A percentile compares a stretch with the other conserved stretches of the same genome.
Conservation (phyloP, 139 green algal species). For the Gonium pectorale region DNA sequence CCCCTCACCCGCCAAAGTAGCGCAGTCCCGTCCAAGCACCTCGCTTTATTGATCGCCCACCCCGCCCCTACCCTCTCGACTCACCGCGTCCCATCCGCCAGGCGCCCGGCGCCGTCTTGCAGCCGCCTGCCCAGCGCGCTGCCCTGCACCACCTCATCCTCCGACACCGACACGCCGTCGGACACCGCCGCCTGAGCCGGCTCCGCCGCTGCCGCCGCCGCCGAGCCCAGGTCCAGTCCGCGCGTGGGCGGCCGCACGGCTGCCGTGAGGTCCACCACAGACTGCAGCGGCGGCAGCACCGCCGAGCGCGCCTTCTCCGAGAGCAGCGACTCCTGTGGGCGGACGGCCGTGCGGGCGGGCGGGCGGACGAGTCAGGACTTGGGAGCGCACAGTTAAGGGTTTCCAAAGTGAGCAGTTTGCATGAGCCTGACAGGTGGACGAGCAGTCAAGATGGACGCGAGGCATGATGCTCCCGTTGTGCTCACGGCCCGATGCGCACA, state of each 20-base stretch:
- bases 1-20: too few species aligned
- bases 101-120: conserved; percentile 65
- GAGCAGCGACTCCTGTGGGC: conserved; percentile 57
- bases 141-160: conserved; percentile 17
- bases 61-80: too few species aligned
- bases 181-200: neutral
- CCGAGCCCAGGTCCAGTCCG: conserved; percentile 17
- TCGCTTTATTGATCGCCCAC: too few species aligned
- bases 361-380: too few species aligned
- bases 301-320: conserved; percentile 26
- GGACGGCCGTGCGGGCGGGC: too few species aligned
- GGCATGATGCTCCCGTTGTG: neutral
- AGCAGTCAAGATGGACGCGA: neutral
- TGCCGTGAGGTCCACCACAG: conserved; percentile 73
- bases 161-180: neutral
- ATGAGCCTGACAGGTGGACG: too few species aligned
- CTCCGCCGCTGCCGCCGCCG: neutral
- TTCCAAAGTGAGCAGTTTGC: too few species aligned
- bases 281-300: conserved; percentile 74
- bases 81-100: conserved; percentile 76
- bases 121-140: conserved; percentile 52
- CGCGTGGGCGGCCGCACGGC: conserved; percentile 63
- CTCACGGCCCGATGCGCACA: too few species aligned
- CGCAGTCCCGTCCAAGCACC: too few species aligned
- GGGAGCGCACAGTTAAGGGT: too few species aligned